A percentile compares a stretch with the other conserved stretches of the same genome.
These are phyloP conservation scores for Pseudofabraea citricarpa DNA, from an alignment of 2,329 filamentous ascomycete genomes.

Conservation along the genomic window DNA sequence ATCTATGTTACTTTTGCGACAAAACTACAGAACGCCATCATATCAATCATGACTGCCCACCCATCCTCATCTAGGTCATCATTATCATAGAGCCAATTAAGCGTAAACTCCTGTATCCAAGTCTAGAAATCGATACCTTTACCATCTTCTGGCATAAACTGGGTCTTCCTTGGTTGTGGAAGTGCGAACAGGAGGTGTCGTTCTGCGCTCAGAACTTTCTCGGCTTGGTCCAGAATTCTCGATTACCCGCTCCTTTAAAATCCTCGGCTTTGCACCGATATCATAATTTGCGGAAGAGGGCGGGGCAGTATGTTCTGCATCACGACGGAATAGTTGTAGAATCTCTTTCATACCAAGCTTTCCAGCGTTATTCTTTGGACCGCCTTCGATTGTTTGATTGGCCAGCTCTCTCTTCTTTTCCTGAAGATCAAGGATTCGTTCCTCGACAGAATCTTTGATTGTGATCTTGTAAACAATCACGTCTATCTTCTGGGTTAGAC, in stretches of 20 bases:
- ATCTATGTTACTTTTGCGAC: too few relatives aligned
- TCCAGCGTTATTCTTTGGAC: constrained; percentile 64
- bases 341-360: constrained; percentile 94
- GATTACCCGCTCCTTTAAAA: constrained; percentile 21
- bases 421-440: constrained; percentile 89
- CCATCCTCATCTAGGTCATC: background rate
- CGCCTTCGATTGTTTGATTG: constrained; percentile 84
- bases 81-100: background rate
- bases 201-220: constrained; percentile 16
- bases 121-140: background rate
- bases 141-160: constrained; percentile 29
- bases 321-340: constrained; percentile 67
- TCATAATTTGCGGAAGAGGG: constrained; percentile 13
- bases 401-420: constrained; percentile 89
- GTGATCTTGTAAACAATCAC: constrained; percentile 95
- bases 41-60: too few relatives aligned
- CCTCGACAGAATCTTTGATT: constrained; percentile 81
- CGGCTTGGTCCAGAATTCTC: constrained; percentile 9
- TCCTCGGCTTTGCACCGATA: constrained; percentile 21
- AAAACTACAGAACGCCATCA: too few relatives aligned
- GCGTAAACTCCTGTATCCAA: background rate
- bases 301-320: constrained; percentile 24
- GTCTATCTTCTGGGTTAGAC: constrained; percentile 93
- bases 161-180: constrained; percentile 19
- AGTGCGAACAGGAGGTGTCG: constrained; percentile 12